phyloP scores from a whole-genome alignment of 1,284 basidiomycete species.

The Anthracocystis panici-leucophaei region DNA sequence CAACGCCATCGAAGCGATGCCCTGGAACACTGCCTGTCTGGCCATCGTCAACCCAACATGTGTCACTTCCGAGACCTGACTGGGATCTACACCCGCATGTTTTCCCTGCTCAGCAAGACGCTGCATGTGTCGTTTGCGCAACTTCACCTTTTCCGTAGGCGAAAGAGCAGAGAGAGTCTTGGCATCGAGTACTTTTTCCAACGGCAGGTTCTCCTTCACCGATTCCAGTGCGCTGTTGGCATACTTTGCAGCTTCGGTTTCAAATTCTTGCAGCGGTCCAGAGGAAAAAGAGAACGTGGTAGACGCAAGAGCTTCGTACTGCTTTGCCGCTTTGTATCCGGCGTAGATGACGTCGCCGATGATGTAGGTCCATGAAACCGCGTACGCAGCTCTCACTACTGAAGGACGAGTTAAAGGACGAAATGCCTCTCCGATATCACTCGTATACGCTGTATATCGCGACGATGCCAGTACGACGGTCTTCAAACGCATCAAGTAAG shows the following conservation, averaged over 20 bases:
- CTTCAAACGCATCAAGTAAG: constrained; percentile 61
- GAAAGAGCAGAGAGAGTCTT: constrained; percentile 39
- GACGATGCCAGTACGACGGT: constrained; percentile 54
- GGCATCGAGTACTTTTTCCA: constrained; percentile 41
- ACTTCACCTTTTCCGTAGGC: constrained; percentile 53
- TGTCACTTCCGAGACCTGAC: constrained; percentile 32
- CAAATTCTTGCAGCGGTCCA: constrained; percentile 22
- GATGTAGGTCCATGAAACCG: constrained; percentile 81
- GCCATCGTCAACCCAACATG: constrained; percentile 59
- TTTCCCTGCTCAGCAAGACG: constrained; percentile 35
- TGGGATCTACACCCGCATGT: constrained; percentile 41
- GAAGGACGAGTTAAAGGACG: constrained; percentile 84
- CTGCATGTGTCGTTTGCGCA: constrained; percentile 45
- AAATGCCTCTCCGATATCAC: constrained; percentile 92
- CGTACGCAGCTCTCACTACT: constrained; percentile 85
- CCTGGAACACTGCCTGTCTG: constrained; percentile 65
- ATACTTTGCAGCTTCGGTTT: constrained; percentile 45
- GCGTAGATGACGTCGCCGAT: constrained; percentile 89
- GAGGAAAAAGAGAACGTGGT: constrained; percentile 27
- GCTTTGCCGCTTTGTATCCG: constrained; percentile 76
- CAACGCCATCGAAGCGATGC: constrained; percentile 62
- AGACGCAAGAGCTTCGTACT: constrained; percentile 36
- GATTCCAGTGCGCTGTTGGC: constrained; percentile 30
- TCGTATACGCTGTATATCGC: constrained; percentile 74
- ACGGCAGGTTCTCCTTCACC: constrained; percentile 30